Percentiles rank a stretch among this genome's conserved stretches.
These are phyloP conservation scores for Neurospora tetraspora DNA, from an alignment of 495 filamentous ascomycete genomes.

Conservation along the genomic window DNA sequence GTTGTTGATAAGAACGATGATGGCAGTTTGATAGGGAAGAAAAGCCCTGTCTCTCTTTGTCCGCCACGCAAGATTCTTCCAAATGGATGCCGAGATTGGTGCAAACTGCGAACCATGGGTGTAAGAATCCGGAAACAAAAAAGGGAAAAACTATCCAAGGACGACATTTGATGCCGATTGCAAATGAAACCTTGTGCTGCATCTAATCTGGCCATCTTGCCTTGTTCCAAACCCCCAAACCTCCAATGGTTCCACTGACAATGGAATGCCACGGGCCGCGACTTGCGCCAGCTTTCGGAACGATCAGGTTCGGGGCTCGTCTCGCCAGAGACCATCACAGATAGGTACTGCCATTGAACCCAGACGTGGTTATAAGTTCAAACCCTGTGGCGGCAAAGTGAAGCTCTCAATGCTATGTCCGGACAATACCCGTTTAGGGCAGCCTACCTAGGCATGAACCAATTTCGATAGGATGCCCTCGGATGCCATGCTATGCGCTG, in stretches of 20 bases:
- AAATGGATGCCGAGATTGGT: neutral
- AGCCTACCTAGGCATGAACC: neutral
- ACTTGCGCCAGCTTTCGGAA: too few species aligned
- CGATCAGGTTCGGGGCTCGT: neutral
- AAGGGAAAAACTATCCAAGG: neutral
- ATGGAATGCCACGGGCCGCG: too few species aligned
- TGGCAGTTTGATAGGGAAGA: neutral
- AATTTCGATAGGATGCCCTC: neutral
- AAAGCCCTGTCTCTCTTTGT: too few species aligned
- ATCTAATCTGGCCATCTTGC: too few species aligned
- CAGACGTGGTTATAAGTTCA: too few species aligned
- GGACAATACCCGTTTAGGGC: neutral
- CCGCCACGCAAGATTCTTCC: neutral
- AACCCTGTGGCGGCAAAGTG: neutral
- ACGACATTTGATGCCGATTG: neutral
- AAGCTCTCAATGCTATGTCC: neutral
- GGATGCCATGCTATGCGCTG: neutral
- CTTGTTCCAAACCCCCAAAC: too few species aligned
- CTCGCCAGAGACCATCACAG: neutral
- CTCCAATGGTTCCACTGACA: too few species aligned
- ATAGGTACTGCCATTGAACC: neutral
- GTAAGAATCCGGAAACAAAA: neutral
- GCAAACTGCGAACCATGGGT: neutral
- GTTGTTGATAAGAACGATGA: neutral
- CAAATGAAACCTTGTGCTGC: neutral